Evolutionary conservation across 768 basidiomycete species (phyloP), one percentile per base, ranked within the genome.

Genomic region (Mycena maculata): DNA sequence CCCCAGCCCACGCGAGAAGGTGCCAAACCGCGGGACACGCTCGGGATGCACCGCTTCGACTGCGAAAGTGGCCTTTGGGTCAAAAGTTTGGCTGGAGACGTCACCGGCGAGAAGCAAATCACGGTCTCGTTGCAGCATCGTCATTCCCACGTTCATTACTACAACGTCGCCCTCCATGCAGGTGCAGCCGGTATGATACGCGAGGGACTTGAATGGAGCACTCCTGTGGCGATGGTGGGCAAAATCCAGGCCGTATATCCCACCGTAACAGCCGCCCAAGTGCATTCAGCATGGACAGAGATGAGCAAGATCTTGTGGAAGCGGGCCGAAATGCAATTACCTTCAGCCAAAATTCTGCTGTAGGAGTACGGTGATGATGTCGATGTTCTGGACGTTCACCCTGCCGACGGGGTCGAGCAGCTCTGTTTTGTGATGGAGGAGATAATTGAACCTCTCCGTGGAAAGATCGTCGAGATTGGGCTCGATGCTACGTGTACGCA

Each of bases 211-310:
- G 41, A 57, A 31, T 45, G 42, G 41, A 44, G 41, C 6, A 59
- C 57, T 1, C 65, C 65, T 3, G 28, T 52, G 1, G 20, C 28
- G 16, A 49, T 72, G 68, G 71, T 77, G 42, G 77, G 75, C 2
- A 71, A 63, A 57, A 79, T 72, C n/a, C 72, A 74, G 2, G 75
- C 73, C 6, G 69, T 76, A 38, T 77, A 75, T 25, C 73, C 73
- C 18, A 63, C 65, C 9, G 59, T 68, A 16, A 71, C 68, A 1
- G 20, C 63, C n/a, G 28, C 13, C 6, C 73, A 75, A 45, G 53
- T 75, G 3, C 55, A 72, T 47, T 39, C 27, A 11, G 63, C 71
- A 18, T 75, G 74, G 73, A 22, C 15, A 0, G 28, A 45, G 23
- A 60, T 71, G 42, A 71, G 66, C 31, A 36, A 75, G 52, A 56